A percentile compares a stretch with the other conserved stretches of the same genome.
Evolutionary conservation across 345 rosid genomes (phyloP).

Genomic region (Citrus maxima): DNA sequence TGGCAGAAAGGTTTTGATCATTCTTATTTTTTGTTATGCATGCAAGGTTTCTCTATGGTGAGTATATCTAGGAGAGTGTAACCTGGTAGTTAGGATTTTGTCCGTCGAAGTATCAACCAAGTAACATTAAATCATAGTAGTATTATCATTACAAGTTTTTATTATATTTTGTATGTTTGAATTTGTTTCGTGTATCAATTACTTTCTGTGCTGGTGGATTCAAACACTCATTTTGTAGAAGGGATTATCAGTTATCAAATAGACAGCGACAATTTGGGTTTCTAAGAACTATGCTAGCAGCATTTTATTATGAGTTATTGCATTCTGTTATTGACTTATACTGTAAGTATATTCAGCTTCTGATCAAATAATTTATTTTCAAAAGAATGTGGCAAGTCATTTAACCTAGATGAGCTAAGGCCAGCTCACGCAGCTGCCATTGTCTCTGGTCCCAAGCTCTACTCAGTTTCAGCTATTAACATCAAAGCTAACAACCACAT

Average conservation of each 20-base stretch:
- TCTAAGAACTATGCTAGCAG: background rate
- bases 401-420: no score
- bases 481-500: no score
- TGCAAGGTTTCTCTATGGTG: background rate
- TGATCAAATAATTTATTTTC: no score
- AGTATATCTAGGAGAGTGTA: background rate
- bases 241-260: background rate
- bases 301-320: background rate
- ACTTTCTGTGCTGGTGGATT: background rate
- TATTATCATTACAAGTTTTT: background rate
- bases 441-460: no score
- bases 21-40: background rate
- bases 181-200: background rate
- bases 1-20: constrained; percentile 40
- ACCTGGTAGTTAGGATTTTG: background rate
- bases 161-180: background rate
- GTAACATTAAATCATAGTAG: background rate
- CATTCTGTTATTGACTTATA: background rate
- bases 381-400: no score
- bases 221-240: background rate
- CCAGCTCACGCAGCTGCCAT: no score
- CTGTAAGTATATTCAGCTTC: rapidly evolving
- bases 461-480: no score
- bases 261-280: background rate
- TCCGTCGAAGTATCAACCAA: background rate